Conservation (phyloP, 2,329 filamentous ascomycete genomes). For the Gaeumannomyces tritici region DNA sequence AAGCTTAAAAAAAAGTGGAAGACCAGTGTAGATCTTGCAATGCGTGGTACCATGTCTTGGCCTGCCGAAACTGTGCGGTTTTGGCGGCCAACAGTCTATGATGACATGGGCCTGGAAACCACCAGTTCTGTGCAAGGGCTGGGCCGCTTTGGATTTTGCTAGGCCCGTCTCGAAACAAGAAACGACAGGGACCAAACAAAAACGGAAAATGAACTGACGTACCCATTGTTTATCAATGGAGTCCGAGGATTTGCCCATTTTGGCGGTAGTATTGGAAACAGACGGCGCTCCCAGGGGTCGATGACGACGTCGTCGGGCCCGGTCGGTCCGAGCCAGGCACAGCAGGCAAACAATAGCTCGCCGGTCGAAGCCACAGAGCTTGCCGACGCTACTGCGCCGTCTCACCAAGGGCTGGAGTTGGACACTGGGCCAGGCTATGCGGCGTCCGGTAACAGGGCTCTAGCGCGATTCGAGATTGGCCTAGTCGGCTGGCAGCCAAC, state of each 20-base stretch:
- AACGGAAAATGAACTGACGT: not conserved
- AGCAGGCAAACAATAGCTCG: not conserved
- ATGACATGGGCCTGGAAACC: not conserved
- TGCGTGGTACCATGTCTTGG: not conserved
- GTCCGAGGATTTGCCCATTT: constrained; percentile 1
- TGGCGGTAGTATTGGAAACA: not conserved
- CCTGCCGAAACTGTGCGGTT: not conserved
- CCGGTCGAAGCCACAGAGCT: not conserved
- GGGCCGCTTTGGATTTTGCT: no score
- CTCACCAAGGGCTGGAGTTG: not conserved
- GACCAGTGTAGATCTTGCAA: not conserved
- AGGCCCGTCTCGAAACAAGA: not conserved
- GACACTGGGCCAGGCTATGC: not conserved
- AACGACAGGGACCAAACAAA: not conserved
- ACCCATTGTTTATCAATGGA: constrained; percentile 3
- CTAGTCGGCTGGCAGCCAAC: not conserved
- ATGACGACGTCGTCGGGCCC: not conserved
- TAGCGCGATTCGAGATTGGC: not conserved
- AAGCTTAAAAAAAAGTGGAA: not conserved
- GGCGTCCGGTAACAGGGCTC: not conserved
- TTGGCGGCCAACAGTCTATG: not conserved
- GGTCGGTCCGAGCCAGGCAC: not conserved
- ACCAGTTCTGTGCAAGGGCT: not conserved
- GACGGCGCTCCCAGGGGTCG: no score
- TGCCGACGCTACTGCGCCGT: not conserved